phyloP scores from a whole-genome alignment of 208 protist species.

The Trypanosoma mega region DNA sequence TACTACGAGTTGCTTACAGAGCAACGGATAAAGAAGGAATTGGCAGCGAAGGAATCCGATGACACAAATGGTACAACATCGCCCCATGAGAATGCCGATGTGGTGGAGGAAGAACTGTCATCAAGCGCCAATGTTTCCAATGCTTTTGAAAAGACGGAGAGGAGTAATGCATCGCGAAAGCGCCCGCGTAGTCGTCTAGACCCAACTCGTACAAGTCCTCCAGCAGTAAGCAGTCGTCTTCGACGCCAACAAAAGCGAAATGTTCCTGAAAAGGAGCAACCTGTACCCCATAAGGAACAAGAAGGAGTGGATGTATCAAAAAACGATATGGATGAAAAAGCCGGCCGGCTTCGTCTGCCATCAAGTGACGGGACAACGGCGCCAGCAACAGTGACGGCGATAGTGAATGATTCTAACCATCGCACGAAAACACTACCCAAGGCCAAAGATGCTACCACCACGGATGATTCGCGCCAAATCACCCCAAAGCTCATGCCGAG shows the following conservation, averaged over 20 bases:
- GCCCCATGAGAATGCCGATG: neutral
- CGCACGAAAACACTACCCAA: too few relatives aligned
- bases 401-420: too few relatives aligned
- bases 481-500: neutral
- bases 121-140: neutral
- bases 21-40: constrained; percentile 17
- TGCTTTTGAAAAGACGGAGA: neutral
- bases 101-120: too few relatives aligned
- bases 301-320: too few relatives aligned
- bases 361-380: too few relatives aligned
- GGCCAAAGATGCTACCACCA: too few relatives aligned
- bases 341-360: too few relatives aligned
- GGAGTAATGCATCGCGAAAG: neutral
- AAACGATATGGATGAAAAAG: too few relatives aligned
- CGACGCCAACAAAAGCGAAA: constrained; percentile 2
- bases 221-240: constrained; percentile 2
- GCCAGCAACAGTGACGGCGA: too few relatives aligned
- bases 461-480: too few relatives aligned
- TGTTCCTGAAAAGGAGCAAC: neutral
- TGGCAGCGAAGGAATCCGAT: constrained; percentile 1
- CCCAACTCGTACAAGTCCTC: constrained; percentile 22
- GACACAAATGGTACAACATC: neutral
- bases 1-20: constrained; percentile 67
- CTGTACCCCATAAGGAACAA: neutral
- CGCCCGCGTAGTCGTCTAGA: constrained; percentile 25